Evolutionary conservation across 2,329 filamentous ascomycete genomes (phyloP).

Genomic region (Fusarium staphyleae): DNA sequence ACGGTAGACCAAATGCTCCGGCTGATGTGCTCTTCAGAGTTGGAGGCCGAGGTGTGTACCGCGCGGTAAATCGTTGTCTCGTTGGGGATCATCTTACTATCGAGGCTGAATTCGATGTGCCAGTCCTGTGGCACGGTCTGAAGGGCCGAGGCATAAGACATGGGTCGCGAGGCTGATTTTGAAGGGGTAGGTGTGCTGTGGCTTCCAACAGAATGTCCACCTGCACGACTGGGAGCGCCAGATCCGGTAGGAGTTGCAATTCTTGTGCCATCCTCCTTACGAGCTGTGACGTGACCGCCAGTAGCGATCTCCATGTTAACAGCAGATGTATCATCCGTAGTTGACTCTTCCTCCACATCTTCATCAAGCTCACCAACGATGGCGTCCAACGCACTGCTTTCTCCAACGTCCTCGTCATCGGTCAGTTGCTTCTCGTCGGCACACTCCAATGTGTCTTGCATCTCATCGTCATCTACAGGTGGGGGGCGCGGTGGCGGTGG

Average conservation of each 20-base stretch:
- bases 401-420: constrained; percentile 72
- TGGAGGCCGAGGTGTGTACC: constrained; percentile 70
- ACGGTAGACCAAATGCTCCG: constrained; percentile 89
- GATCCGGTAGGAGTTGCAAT: constrained; percentile 80
- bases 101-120: constrained; percentile 95
- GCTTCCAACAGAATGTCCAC: constrained; percentile 49
- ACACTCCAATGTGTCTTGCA: constrained; percentile 82
- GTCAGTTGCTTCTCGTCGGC: constrained; percentile 88
- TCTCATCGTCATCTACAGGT: constrained; percentile 65
- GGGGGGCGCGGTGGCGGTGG: constrained; percentile 59
- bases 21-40: constrained; percentile 67
- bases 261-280: constrained; percentile 88
- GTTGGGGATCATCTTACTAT: constrained; percentile 82
- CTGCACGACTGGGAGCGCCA: constrained; percentile 49
- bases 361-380: constrained; percentile 92
- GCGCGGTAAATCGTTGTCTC: constrained; percentile 97
- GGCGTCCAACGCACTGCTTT: constrained; percentile 75
- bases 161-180: constrained; percentile 67
- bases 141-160: constrained; percentile 86
- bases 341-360: constrained; percentile 74
- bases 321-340: constrained; percentile 75
- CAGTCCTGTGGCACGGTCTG: constrained; percentile 87
- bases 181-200: constrained; percentile 58
- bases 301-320: constrained; percentile 91
- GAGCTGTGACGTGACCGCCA: constrained; percentile 86